Percentiles rank a stretch among this genome's conserved stretches.
These are phyloP conservation scores for Lentithecium fluviatile DNA, from an alignment of 495 filamentous ascomycete species.

Conservation along the genomic window DNA sequence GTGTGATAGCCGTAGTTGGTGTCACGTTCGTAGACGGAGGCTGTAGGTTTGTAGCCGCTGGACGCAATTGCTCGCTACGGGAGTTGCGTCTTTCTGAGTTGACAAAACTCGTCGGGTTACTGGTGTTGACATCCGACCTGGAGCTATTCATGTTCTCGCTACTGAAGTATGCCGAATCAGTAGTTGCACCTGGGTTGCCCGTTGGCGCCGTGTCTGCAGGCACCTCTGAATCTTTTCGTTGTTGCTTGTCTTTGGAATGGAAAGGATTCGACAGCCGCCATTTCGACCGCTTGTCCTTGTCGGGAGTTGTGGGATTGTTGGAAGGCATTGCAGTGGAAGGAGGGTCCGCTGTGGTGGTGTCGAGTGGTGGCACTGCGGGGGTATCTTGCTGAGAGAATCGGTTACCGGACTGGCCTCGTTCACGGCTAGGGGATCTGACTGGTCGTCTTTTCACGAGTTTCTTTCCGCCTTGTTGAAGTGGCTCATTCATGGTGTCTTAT, in stretches of 20 bases:
- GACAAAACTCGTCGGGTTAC: constrained; percentile 24
- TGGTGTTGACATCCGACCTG: constrained; percentile 23
- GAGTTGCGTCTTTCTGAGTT: constrained; percentile 19
- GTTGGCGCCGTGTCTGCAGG: no score
- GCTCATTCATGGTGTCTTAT: constrained; percentile 11
- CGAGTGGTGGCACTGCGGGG: constrained; percentile 21
- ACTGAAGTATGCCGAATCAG: constrained; percentile 28
- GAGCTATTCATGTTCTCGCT: constrained; percentile 28
- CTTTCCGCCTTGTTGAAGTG: constrained; percentile 1
- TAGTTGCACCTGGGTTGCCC: not conserved
- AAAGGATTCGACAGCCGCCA: constrained; percentile 34
- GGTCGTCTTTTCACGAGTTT: constrained; percentile 33
- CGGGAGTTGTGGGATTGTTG: not conserved
- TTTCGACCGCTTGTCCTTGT: constrained; percentile 34
- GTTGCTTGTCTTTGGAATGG: constrained; percentile 33
- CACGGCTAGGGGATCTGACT: constrained; percentile 11
- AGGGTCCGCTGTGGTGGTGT: not conserved
- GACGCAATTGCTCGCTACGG: constrained; percentile 15
- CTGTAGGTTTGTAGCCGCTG: constrained; percentile 8
- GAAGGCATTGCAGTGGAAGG: constrained; percentile 20
- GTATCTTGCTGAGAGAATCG: constrained; percentile 6
- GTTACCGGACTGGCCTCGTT: constrained; percentile 8
- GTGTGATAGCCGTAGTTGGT: constrained; percentile 21
- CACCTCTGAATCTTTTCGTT: constrained; percentile 6
- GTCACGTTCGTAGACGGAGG: constrained; percentile 6